Base-by-base conservation (phyloP, 2,329 filamentous ascomycete genomes). In the Pezicula carpinea region DNA sequence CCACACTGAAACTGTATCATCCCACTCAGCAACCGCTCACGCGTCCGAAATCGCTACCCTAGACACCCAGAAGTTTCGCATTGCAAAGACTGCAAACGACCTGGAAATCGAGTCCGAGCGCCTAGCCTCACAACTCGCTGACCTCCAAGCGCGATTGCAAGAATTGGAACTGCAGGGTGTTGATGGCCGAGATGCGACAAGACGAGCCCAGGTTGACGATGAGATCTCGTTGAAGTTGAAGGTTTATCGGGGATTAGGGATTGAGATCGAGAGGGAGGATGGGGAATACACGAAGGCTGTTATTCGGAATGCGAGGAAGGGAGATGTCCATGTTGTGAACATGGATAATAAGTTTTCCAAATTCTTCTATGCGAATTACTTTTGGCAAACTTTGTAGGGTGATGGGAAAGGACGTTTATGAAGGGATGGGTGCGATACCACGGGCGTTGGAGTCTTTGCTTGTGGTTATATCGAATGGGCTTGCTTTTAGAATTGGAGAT, bases 31-130 rank as follows among this genome's bases (percentile, higher is more conserved):
- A 0, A 77, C 84, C 5, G 82, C 81, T 50, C 92, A 97, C 70
- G 89, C 91, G 5, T 83, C 82, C 31, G 82, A 88, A 62, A 96
- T 97, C 53, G 77, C 93, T 17, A 80, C 85, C 34, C 83, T 96
- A 51, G 92, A 97, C 68, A 95, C 89, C 1, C 83, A 91, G 58
- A 96, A 96, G 64, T 97, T 97, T 70, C 85, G 90, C 57, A 85
- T 89, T 48, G 92, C 92, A n/a, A 97, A 97, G 68, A 82, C 87
- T 14, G 89, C 88, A 0, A 85, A 81, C 1, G 92, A 97, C 64
- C 74, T 93, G 6, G 91, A 96, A 71, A 90, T 92, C 62, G 93
- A 99, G 70, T 87, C 87, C n/a, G 92, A 97, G 73, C 78, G 92
- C n/a, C 72, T 97, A 39, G 83, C 87, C 47, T 80, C 82, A 5